These are phyloP conservation scores for Xylaria bambusicola DNA, from an alignment of 495 filamentous ascomycete genomes.

Conservation along the genomic window DNA sequence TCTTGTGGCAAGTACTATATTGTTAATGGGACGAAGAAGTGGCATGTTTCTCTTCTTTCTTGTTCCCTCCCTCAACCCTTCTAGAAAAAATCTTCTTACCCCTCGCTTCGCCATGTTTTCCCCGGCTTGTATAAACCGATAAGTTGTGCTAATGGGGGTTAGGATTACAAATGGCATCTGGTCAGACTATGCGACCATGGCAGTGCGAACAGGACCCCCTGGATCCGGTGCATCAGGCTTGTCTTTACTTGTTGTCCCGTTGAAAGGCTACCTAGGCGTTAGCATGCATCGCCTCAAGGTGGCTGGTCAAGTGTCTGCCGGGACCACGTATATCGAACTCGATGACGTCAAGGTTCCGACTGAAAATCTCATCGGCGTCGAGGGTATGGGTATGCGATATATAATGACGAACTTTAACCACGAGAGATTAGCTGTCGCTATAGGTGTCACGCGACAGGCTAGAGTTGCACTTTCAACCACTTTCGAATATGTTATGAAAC, in stretches of 20 bases:
- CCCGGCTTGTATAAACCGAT: too few relatives aligned
- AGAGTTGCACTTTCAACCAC: conserved; percentile 66
- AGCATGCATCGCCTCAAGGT: conserved; percentile 66
- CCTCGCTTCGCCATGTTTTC: too few relatives aligned
- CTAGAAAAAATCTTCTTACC: too few relatives aligned
- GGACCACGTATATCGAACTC: conserved; percentile 76
- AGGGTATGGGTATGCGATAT: conserved; percentile 71
- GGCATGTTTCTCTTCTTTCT: conserved; percentile 39
- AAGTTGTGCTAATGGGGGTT: too few relatives aligned
- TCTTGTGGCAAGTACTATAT: conserved; percentile 61
- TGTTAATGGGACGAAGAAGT: conserved; percentile 79
- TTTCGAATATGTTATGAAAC: conserved; percentile 68
- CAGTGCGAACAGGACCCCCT: conserved; percentile 69
- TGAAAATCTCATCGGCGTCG: conserved; percentile 67
- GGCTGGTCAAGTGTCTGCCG: conserved; percentile 59
- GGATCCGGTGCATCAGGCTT: conserved; percentile 62
- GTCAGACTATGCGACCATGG: conserved; percentile 71
- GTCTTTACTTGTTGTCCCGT: conserved; percentile 66
- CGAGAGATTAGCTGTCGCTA: conserved; percentile 67
- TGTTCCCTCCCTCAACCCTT: too few relatives aligned
- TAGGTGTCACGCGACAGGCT: conserved; percentile 61
- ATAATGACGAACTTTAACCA: conserved; percentile 89
- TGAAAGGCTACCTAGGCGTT: conserved; percentile 64
- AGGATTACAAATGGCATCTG: conserved; percentile 79
- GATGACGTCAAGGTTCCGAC: conserved; percentile 72